Evolutionary conservation across 371 early-diverging fungal species (phyloP).

Genomic region (Mucor racemosus): DNA sequence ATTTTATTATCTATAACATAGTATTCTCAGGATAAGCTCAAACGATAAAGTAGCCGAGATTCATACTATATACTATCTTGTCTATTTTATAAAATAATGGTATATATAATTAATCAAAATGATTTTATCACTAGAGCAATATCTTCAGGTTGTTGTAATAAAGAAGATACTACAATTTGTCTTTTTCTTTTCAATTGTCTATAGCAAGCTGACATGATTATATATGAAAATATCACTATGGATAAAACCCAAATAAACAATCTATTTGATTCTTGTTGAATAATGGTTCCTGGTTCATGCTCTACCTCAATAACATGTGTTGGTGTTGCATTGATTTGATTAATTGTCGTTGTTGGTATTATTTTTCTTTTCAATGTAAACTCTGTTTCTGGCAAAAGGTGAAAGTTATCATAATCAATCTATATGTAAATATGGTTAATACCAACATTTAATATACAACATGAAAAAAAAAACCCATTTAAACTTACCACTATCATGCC

Average conservation of each 20-base stretch:
- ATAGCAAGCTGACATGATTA: conserved; percentile 29
- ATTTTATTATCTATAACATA: background rate
- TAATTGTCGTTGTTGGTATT: background rate
- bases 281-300: conserved; percentile 17
- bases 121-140: conserved; percentile 7
- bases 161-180: background rate
- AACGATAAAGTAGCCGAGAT: conserved; percentile 6
- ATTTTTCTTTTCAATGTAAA: conserved; percentile 35
- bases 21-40: conserved; percentile 2
- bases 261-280: conserved; percentile 25
- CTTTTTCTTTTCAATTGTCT: conserved; percentile 20
- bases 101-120: background rate
- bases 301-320: conserved; percentile 22
- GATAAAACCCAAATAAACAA: conserved; percentile 40
- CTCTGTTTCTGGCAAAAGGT: conserved; percentile 42
- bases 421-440: conserved; percentile 15
- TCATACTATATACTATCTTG: conserved; percentile 2
- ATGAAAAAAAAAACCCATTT: background rate
- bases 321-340: background rate
- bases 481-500: conserved; percentile 55
- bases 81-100: background rate
- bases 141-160: background rate
- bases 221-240: conserved; percentile 31
- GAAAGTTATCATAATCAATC: conserved; percentile 55
- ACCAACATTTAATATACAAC: background rate